These are phyloP conservation scores for Apophysomyces elegans DNA, from an alignment of 371 early-diverging fungal genomes.

Conservation along the genomic window DNA sequence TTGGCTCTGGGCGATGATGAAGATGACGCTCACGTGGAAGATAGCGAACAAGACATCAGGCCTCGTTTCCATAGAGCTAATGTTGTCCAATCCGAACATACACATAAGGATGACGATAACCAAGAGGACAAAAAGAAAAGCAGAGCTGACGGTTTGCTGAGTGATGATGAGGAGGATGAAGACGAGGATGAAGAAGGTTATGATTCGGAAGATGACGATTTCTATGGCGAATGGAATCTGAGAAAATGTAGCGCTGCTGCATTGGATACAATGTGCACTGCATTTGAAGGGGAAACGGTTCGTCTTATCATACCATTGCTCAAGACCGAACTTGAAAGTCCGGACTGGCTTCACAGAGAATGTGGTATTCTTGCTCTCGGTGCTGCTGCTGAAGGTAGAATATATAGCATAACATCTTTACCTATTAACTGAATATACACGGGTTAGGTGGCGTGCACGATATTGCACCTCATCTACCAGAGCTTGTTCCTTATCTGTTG, in stretches of 20 bases:
- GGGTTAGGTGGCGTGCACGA: constrained; percentile 60
- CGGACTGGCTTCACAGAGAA: constrained; percentile 85
- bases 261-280: constrained; percentile 80
- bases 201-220: constrained; percentile 81
- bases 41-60: constrained; percentile 76
- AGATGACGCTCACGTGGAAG: constrained; percentile 72
- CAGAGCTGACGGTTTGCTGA: constrained; percentile 16
- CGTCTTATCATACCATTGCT: constrained; percentile 73
- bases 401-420: constrained; percentile 8
- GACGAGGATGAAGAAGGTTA: constrained; percentile 80
- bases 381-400: constrained; percentile 84
- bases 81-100: constrained; percentile 61
- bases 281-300: constrained; percentile 75
- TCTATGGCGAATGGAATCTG: constrained; percentile 82
- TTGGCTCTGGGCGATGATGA: constrained; percentile 65
- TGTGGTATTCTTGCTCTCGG: constrained; percentile 92
- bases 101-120: constrained; percentile 17
- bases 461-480: constrained; percentile 77
- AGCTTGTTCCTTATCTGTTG: constrained; percentile 77
- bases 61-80: constrained; percentile 79
- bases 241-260: constrained; percentile 93
- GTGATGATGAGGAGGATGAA: constrained; percentile 55
- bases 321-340: constrained; percentile 64
- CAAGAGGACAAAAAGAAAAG: constrained; percentile 11
- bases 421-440: not conserved